Percentiles rank a stretch among this genome's conserved stretches.
These are phyloP conservation scores for Piper betle DNA, from an alignment of 164 flowering plant species.

Conservation along the genomic window DNA sequence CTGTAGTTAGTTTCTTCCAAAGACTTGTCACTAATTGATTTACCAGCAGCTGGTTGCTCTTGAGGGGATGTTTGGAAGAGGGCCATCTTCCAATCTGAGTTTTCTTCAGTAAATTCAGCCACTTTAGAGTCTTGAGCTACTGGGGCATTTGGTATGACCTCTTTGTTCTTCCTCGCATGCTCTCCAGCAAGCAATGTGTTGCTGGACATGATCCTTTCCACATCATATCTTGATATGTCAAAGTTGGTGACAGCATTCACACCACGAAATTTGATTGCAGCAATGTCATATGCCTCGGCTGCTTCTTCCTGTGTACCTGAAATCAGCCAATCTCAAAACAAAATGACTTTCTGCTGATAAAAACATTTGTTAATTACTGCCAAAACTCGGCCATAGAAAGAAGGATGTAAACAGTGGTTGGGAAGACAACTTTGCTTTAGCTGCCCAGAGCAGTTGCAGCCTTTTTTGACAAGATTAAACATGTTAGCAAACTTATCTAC, in stretches of 20 bases:
- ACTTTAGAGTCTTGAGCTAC: slow-evolving; percentile 10
- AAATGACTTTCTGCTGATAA: background rate
- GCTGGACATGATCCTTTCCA: slow-evolving; percentile 47
- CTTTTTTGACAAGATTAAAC: background rate
- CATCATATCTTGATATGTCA: slow-evolving; percentile 50
- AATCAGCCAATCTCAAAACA: background rate
- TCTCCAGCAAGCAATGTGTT: slow-evolving; percentile 50
- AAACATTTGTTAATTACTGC: background rate
- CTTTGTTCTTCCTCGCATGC: slow-evolving; percentile 35
- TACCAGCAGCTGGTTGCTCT: slow-evolving; percentile 15
- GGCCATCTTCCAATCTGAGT: slow-evolving; percentile 39
- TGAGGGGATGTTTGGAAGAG: slow-evolving; percentile 13
- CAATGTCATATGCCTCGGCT: slow-evolving; percentile 66
- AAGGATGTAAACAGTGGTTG: background rate
- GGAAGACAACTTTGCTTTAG: slow-evolving; percentile 7
- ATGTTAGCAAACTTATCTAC: slow-evolving; percentile 3
- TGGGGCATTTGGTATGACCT: slow-evolving; percentile 5
- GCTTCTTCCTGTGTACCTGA: slow-evolving; percentile 76
- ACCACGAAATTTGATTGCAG: slow-evolving; percentile 72
- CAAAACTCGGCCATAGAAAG: slow-evolving; percentile 12
- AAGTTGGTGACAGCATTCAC: slow-evolving; percentile 60
- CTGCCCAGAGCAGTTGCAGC: background rate
- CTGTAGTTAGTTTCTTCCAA: background rate
- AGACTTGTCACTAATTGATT: slow-evolving; percentile 2
- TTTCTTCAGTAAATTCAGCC: slow-evolving; percentile 11